Conservation (phyloP, 495 filamentous ascomycete genomes). For the Glarea lozoyensis region DNA sequence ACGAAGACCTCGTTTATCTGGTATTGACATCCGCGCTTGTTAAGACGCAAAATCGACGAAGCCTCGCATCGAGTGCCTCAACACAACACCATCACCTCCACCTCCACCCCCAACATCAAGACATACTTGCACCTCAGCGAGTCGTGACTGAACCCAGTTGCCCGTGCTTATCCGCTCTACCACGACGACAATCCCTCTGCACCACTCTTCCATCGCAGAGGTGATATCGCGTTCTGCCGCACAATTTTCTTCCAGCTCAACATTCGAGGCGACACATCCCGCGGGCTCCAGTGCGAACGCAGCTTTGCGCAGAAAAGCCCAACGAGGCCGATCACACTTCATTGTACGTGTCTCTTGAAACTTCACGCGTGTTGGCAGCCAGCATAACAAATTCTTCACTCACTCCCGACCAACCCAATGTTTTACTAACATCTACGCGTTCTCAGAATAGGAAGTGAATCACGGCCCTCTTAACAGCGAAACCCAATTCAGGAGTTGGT, state of each 20-base stretch:
- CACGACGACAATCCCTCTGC: not conserved
- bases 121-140: too few species aligned
- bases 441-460: slow-evolving; percentile 19
- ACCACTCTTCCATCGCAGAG: not conserved
- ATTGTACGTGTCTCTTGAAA: slow-evolving; percentile 16
- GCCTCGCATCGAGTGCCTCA: not conserved
- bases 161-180: not conserved
- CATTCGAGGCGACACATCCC: slow-evolving; percentile 7
- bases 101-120: not conserved
- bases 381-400: slow-evolving; percentile 4
- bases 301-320: slow-evolving; percentile 20
- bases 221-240: not conserved
- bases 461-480: slow-evolving; percentile 20
- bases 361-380: not conserved
- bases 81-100: not conserved
- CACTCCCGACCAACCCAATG: slow-evolving; percentile 5
- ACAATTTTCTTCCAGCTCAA: not conserved
- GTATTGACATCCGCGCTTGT: slow-evolving; percentile 3
- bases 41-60: not conserved
- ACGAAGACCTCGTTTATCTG: slow-evolving; percentile 3
- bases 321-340: slow-evolving; percentile 24
- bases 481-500: slow-evolving; percentile 7
- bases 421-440: slow-evolving; percentile 14
- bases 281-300: slow-evolving; percentile 4
- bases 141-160: not conserved